These are phyloP conservation scores for Hortiboletus flavorubellus DNA, from an alignment of 768 basidiomycete genomes.

Conservation along the genomic window DNA sequence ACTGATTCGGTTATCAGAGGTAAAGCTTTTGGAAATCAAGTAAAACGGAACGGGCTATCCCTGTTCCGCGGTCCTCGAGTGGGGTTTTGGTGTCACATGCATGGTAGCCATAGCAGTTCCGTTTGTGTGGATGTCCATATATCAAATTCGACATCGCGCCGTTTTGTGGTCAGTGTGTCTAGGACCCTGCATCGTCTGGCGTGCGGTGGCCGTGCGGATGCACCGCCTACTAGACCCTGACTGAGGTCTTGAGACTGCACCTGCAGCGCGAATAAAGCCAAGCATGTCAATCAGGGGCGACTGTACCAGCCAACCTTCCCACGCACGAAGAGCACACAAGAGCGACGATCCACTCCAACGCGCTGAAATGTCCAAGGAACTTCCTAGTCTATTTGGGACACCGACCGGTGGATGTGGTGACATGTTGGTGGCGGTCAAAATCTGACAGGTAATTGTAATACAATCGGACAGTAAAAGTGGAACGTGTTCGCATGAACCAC, in stretches of 20 bases:
- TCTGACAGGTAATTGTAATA: constrained; percentile 19
- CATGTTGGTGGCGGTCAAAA: constrained; percentile 11
- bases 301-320: background rate
- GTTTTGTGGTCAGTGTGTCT: constrained; percentile 13
- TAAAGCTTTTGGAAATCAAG: constrained; percentile 69
- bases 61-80: constrained; percentile 13
- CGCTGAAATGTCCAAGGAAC: background rate
- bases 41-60: constrained; percentile 30
- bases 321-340: background rate
- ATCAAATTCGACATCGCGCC: constrained; percentile 27
- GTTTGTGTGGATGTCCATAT: constrained; percentile 20
- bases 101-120: constrained; percentile 16
- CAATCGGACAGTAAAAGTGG: background rate
- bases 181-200: constrained; percentile 21
- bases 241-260: constrained; percentile 14
- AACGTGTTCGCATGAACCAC: constrained; percentile 3
- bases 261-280: constrained; percentile 1
- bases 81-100: constrained; percentile 15
- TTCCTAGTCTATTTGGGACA: constrained; percentile 2
- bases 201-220: constrained; percentile 25
- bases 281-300: constrained; percentile 14
- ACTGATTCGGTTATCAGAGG: constrained; percentile 45
- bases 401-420: constrained; percentile 9
- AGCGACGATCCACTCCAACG: background rate
- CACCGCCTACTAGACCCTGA: constrained; percentile 23